A percentile compares a stretch with the other conserved stretches of the same genome.
These are phyloP conservation scores for Zalaria obscura DNA, from an alignment of 2,329 filamentous ascomycete species.

Conservation along the genomic window DNA sequence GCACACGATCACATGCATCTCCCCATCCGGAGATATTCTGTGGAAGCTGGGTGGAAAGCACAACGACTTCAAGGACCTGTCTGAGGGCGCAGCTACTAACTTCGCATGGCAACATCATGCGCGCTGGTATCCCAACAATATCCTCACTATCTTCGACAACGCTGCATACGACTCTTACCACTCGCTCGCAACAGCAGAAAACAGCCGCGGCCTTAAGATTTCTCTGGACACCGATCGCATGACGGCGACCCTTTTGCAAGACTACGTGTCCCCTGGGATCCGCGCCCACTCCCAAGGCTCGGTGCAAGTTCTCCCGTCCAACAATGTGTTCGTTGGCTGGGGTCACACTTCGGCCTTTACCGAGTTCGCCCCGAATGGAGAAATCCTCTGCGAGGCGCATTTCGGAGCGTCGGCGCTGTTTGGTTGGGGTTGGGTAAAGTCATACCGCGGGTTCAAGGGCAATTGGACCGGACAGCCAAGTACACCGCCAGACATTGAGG, in stretches of 20 bases:
- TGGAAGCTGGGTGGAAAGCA: conserved; percentile 27
- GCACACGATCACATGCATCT: conserved; percentile 30
- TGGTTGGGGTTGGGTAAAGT: conserved; percentile 21
- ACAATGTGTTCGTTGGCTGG: conserved; percentile 42
- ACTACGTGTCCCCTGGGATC: conserved; percentile 18
- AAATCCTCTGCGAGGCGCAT: conserved; percentile 37
- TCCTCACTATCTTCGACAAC: conserved; percentile 12
- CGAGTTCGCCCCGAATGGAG: conserved; percentile 29
- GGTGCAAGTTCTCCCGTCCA: conserved; percentile 36
- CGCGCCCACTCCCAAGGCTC: conserved; percentile 35
- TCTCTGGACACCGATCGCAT: conserved; percentile 11
- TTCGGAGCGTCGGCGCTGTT: conserved; percentile 20
- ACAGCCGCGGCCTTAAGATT: conserved; percentile 17
- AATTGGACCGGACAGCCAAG: conserved; percentile 4
- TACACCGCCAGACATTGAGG: conserved; percentile 20
- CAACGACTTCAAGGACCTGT: conserved; percentile 6
- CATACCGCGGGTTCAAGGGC: conserved; percentile 36
- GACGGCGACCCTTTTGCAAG: conserved; percentile 13
- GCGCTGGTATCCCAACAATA: conserved; percentile 9
- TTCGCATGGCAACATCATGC: conserved; percentile 35
- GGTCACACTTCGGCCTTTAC: conserved; percentile 26
- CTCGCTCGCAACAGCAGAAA: conserved; percentile 25
- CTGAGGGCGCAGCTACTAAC: conserved; percentile 3
- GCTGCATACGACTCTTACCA: conserved; percentile 2
- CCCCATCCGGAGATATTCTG: conserved; percentile 27